Conservation (phyloP, 768 basidiomycete species). For the Rhodocollybia butyracea region DNA sequence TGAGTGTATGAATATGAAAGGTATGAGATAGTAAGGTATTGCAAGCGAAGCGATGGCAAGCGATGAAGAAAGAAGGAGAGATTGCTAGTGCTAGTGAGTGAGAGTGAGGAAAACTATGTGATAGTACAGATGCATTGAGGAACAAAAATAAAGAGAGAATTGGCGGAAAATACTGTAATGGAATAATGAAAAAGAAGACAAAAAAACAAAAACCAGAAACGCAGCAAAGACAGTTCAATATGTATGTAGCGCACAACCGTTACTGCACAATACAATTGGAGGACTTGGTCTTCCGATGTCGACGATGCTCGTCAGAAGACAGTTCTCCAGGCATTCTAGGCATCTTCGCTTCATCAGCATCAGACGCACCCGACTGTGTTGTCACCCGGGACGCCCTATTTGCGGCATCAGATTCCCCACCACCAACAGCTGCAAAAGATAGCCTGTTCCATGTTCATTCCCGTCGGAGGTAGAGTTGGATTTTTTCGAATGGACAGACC, state of each 20-base stretch:
- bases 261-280: constrained; percentile 49
- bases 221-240: constrained; percentile 10
- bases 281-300: constrained; percentile 38
- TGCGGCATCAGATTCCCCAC: constrained; percentile 20
- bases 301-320: constrained; percentile 27
- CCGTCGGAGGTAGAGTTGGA: no score
- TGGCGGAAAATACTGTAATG: background rate
- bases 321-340: constrained; percentile 34
- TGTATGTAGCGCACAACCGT: constrained; percentile 10
- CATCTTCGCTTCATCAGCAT: constrained; percentile 23
- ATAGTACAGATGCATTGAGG: constrained; percentile 20
- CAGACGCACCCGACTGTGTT: constrained; percentile 28
- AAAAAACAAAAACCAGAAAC: background rate
- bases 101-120: constrained; percentile 4
- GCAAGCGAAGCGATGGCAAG: background rate
- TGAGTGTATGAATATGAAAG: no score
- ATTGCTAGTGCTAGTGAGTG: no score
- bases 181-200: background rate
- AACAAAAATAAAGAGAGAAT: constrained; percentile 1
- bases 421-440: constrained; percentile 13
- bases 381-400: constrained; percentile 32
- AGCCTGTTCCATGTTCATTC: constrained; percentile 1
- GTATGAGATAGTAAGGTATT: constrained; percentile 2
- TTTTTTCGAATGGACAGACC: constrained; percentile 32
- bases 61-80: background rate